Percentiles rank a stretch among this genome's conserved stretches.
Conservation (phyloP, 23 red algal genomes). For the Gracilaria domingensis region DNA sequence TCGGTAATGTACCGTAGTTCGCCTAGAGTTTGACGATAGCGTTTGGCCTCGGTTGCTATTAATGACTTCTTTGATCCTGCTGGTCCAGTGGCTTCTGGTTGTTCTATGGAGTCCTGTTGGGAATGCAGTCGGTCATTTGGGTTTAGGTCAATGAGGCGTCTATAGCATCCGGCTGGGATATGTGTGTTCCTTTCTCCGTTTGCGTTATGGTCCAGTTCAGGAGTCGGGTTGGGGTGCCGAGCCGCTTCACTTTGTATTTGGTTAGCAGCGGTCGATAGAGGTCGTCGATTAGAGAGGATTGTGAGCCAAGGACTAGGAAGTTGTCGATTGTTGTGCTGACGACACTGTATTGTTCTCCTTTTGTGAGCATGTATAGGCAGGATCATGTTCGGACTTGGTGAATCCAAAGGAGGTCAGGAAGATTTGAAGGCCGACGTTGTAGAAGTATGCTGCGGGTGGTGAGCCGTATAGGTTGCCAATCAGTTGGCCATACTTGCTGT, state of each 20-base stretch:
- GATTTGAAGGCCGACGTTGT: not conserved
- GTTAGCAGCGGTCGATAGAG: not conserved
- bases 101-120: not conserved
- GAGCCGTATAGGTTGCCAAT: constrained; percentile 19
- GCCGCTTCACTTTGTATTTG: constrained; percentile 18
- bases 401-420: not conserved
- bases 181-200: not conserved
- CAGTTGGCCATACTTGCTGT: not conserved
- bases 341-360: not conserved
- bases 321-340: not conserved
- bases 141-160: not conserved
- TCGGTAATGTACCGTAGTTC: constrained; percentile 7
- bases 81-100: not conserved
- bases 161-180: constrained; percentile 15
- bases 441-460: not conserved
- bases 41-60: not conserved
- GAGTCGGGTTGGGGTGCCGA: not conserved
- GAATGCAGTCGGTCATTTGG: not conserved
- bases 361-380: not conserved
- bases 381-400: not conserved
- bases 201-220: constrained; percentile 11
- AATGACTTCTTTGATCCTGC: not conserved
- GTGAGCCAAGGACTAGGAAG: not conserved
- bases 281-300: not conserved
- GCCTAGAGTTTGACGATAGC: not conserved